phyloP scores from a whole-genome alignment of 75 land plant genomes.

The Cryptomeria japonica region DNA sequence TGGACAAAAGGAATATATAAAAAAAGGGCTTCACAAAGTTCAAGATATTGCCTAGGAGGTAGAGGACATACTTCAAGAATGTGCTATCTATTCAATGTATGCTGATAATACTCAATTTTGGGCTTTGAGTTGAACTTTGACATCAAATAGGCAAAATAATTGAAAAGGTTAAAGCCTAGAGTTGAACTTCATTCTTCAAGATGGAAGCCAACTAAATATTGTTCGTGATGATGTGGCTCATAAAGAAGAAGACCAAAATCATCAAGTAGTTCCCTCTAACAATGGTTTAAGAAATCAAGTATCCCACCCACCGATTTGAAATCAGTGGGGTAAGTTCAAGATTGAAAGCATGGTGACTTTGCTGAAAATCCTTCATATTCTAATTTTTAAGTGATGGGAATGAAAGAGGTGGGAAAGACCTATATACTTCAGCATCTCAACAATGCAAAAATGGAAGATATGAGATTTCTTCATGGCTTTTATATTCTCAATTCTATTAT shows the following conservation, averaged over 20 bases:
- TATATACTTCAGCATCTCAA: slow-evolving; percentile 13
- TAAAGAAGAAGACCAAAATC: neutral
- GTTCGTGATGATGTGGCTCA: neutral
- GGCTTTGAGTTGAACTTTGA: neutral
- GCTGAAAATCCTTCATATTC: neutral
- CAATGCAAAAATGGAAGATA: neutral
- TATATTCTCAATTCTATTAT: slow-evolving; percentile 2
- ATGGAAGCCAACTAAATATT: neutral
- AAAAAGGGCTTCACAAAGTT: too few species aligned
- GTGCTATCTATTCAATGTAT: neutral
- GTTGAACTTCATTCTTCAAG: neutral
- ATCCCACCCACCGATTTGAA: neutral
- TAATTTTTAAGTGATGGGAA: slow-evolving; percentile 7
- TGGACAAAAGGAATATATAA: too few species aligned
- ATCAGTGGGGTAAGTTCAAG: neutral
- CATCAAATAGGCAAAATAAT: neutral
- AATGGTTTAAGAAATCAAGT: neutral
- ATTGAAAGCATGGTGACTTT: neutral
- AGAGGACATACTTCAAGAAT: too few species aligned
- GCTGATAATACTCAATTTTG: too few species aligned
- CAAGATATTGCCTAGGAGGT: too few species aligned
- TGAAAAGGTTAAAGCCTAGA: neutral
- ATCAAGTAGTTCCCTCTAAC: neutral
- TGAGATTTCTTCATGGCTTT: slow-evolving; percentile 6
- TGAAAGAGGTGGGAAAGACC: slow-evolving; percentile 17